Conservation (phyloP, 2,329 filamentous ascomycete species). For the Penicillium sp. region DNA sequence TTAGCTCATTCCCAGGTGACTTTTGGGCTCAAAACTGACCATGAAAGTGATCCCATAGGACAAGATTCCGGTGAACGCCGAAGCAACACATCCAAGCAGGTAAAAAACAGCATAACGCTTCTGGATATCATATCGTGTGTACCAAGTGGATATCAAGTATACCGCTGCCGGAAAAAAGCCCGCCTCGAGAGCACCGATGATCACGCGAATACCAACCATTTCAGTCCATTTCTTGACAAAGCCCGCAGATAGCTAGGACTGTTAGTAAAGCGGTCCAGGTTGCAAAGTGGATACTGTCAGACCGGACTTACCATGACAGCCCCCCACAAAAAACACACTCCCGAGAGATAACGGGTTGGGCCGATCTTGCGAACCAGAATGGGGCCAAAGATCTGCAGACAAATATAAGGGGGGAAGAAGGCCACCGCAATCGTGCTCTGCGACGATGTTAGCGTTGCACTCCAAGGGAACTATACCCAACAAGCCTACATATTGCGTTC, state of each 20-base stretch:
- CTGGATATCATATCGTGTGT: constrained; percentile 58
- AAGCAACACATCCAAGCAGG: constrained; percentile 11
- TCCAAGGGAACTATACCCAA: background rate
- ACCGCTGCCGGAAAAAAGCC: constrained; percentile 19
- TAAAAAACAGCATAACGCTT: constrained; percentile 42
- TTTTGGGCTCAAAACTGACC: background rate
- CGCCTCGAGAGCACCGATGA: constrained; percentile 46
- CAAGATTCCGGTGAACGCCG: constrained; percentile 12
- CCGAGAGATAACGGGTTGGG: constrained; percentile 14
- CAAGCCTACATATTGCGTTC: constrained; percentile 20
- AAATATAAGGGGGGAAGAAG: constrained; percentile 23
- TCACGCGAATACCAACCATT: constrained; percentile 42
- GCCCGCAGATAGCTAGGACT: constrained; percentile 24
- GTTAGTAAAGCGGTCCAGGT: background rate
- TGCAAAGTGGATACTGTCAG: background rate
- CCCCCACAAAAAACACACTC: constrained; percentile 14
- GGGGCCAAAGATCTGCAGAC: constrained; percentile 14
- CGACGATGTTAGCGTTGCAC: background rate
- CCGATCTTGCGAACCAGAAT: constrained; percentile 18
- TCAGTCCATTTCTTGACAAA: constrained; percentile 42
- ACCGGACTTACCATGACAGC: constrained; percentile 14
- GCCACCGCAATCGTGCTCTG: constrained; percentile 24
- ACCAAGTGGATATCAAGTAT: background rate
- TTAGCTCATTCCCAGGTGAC: background rate
- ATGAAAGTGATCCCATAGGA: constrained; percentile 16